Conservation (phyloP, 1,139 yeast species). For the Yamadazyma siamensis region DNA sequence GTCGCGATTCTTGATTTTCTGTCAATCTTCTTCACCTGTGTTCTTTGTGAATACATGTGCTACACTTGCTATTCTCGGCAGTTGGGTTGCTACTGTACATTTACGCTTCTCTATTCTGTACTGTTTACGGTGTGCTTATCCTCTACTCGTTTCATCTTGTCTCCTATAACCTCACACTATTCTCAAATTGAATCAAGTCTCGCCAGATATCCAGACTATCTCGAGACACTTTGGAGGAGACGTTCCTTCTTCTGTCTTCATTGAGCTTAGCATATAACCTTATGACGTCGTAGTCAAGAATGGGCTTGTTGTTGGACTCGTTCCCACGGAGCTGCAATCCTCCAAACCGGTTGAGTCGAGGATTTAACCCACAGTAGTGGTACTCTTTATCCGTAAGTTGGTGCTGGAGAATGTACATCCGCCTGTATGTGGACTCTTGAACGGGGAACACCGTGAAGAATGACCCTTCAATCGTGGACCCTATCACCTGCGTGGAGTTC, state of each 20-base stretch:
- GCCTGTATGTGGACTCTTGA: conserved; percentile 69
- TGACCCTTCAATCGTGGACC: conserved; percentile 78
- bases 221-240: conserved; percentile 56
- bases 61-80: no score
- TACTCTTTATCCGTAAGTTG: conserved; percentile 75
- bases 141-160: no score
- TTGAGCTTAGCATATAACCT: conserved; percentile 51
- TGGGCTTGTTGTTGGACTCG: conserved; percentile 47
- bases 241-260: conserved; percentile 51
- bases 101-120: no score
- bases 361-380: conserved; percentile 79
- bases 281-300: conserved; percentile 60
- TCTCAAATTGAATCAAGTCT: conserved; percentile 57
- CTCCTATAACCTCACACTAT: conserved; percentile 21
- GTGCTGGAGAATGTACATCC: conserved; percentile 83
- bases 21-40: no score
- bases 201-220: conserved; percentile 60
- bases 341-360: conserved; percentile 63
- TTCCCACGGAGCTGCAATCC: conserved; percentile 36
- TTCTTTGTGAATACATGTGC: no score
- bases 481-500: conserved; percentile 54
- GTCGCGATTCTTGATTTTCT: no score
- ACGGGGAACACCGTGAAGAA: conserved; percentile 74
- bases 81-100: no score
- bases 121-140: no score